Base-by-base conservation (phyloP, 257 asterid genomes). In the Craterostigma plantagineum region DNA sequence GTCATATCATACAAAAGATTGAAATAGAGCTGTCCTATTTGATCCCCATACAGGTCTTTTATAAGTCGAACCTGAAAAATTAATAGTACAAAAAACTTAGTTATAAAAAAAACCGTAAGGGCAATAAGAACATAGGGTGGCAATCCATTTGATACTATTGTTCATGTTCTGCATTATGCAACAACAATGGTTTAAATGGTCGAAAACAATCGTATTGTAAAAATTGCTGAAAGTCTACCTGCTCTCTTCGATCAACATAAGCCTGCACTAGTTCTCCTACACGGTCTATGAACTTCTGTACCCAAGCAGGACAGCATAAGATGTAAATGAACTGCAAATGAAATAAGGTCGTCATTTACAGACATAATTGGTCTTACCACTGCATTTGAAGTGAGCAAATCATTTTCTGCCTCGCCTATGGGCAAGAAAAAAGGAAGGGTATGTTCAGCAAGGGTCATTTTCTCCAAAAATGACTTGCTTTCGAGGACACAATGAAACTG, bases 381-480 rank as follows among this genome's bases (percentile, higher is more conserved):
- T 48, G 92, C 92, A 69, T 83, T 90, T 52, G 92, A 68, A 48
- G 91, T 70, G 62, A 83, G 92, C 58, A 63, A 69, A 43, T 83
- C 94, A 46, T 67, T 79, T 67, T 83, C 98, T 9, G 75, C 77
- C 42, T 90, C 93, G 14, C 75, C 95, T 62, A 87, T 60, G 10
- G 98, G 95, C 73, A 87, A 67, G 93, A 83, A 82, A 61, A 87
- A 82, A 15, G 95, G 98, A 42, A 76, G 45, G 30, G 95, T 82
- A 44, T 83, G 94, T 67, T 83, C 96, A 63, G 72, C 66, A 53
- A 90, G 92, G 13, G 68, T 67, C 99, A 83, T 77, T 73, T 90
- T 83, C 74, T 90, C 99, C 64, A 90, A 95, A 69, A 90, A 90
- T 36, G 99, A 90, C 69, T 90, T 90, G 72, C 94, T 90, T 64